Evolutionary conservation across 78 protist genomes (phyloP).

Genomic region (Dictyostelium brefeldianum): DNA sequence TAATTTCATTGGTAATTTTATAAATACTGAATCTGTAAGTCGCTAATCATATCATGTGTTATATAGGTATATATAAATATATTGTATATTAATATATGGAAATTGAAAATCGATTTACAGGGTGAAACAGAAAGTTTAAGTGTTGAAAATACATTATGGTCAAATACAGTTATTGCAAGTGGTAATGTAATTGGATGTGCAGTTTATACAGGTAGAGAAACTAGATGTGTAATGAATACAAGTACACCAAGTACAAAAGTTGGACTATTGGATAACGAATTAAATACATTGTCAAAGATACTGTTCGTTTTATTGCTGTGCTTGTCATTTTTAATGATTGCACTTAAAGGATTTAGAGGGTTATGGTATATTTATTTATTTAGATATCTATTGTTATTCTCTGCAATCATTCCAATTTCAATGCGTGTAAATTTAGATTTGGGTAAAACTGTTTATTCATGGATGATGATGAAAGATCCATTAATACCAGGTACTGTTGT

Average conservation of each 20-base stretch:
- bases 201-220: slow-evolving; percentile 97
- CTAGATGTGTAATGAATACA: slow-evolving; percentile 96
- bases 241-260: slow-evolving; percentile 89
- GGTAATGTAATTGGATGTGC: slow-evolving; percentile 93
- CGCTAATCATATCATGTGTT: background rate
- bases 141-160: slow-evolving; percentile 98
- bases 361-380: slow-evolving; percentile 88
- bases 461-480: slow-evolving; percentile 77
- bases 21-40: slow-evolving; percentile 7
- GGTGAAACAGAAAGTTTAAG: slow-evolving; percentile 90
- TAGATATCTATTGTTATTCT: slow-evolving; percentile 96
- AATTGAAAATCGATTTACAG: background rate
- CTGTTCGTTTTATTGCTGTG: slow-evolving; percentile 86
- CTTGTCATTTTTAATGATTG: slow-evolving; percentile 91
- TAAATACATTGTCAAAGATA: slow-evolving; percentile 92
- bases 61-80: background rate
- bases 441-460: slow-evolving; percentile 63
- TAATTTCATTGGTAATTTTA: slow-evolving; percentile 88
- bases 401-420: slow-evolving; percentile 98
- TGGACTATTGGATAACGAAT: slow-evolving; percentile 94
- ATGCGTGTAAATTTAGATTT: slow-evolving; percentile 85
- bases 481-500: slow-evolving; percentile 90
- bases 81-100: too few species aligned
- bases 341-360: slow-evolving; percentile 85
- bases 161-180: slow-evolving; percentile 96